Percentiles rank a stretch among this genome's conserved stretches.
These are phyloP conservation scores for Zymoseptoria brevis DNA, from an alignment of 2,329 filamentous ascomycete genomes.

Conservation along the genomic window DNA sequence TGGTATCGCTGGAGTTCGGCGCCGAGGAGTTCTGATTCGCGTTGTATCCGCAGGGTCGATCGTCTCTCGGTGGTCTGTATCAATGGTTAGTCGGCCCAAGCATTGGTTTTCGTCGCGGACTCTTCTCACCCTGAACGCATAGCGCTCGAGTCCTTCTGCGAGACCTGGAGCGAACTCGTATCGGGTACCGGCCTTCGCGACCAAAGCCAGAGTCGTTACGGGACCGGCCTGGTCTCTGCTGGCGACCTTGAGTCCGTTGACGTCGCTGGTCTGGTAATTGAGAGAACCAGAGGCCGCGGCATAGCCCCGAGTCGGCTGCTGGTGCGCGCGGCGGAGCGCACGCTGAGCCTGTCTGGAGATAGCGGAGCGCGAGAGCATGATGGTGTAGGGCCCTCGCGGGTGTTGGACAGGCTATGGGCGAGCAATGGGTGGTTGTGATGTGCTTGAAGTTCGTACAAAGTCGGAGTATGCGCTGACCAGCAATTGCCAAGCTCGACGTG, in stretches of 20 bases:
- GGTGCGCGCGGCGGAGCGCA: constrained; percentile 52
- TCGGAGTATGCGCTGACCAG: not conserved
- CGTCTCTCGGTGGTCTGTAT: constrained; percentile 73
- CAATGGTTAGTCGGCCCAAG: constrained; percentile 12
- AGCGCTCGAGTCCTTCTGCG: constrained; percentile 83
- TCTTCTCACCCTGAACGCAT: constrained; percentile 81
- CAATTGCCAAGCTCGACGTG: not conserved
- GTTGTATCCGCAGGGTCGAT: constrained; percentile 83
- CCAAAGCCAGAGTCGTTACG: constrained; percentile 82
- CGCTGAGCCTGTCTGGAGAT: constrained; percentile 57
- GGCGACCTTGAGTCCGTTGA: constrained; percentile 84
- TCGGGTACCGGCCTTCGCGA: constrained; percentile 89
- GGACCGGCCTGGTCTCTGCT: constrained; percentile 82
- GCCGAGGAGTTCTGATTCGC: constrained; percentile 92
- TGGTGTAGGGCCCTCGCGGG: constrained; percentile 21
- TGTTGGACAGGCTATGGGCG: constrained; percentile 13
- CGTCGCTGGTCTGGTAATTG: constrained; percentile 79
- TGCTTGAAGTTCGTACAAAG: not conserved
- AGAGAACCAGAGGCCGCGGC: constrained; percentile 66
- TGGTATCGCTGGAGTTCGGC: constrained; percentile 81
- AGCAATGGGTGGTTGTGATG: constrained; percentile 11
- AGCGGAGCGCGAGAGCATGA: constrained; percentile 61
- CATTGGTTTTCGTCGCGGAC: not conserved
- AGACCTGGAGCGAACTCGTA: constrained; percentile 86
- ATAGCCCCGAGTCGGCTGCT: constrained; percentile 53